phyloP scores from a whole-genome alignment of 345 rosid species.

The Populus davidiana region DNA sequence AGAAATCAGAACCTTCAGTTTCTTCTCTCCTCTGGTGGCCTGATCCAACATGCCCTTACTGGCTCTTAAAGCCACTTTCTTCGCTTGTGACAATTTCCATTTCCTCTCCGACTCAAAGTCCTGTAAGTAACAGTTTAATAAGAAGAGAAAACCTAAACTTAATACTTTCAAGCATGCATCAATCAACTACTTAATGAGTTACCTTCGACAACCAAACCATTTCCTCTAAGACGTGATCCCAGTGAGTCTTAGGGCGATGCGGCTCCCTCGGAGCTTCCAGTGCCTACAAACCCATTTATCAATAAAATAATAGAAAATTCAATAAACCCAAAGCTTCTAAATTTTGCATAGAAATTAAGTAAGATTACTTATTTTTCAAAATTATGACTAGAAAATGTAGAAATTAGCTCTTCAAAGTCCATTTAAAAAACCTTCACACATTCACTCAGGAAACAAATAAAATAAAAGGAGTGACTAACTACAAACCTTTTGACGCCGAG shows the following conservation, averaged over 20 bases:
- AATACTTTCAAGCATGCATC: neutral
- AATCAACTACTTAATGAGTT: conserved; percentile 6
- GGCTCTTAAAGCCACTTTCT: conserved; percentile 90
- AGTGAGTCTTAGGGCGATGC: conserved; percentile 86
- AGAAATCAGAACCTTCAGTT: conserved; percentile 68
- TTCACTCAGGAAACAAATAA: neutral
- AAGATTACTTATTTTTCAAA: neutral
- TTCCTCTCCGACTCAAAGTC: conserved; percentile 98
- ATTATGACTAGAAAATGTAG: neutral
- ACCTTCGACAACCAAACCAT: conserved; percentile 99
- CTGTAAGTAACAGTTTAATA: conserved; percentile 43
- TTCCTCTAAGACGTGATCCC: conserved; percentile 99
- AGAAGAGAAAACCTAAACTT: conserved; percentile 19
- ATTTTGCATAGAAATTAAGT: neutral
- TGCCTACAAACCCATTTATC: conserved; percentile 44
- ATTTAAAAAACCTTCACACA: neutral
- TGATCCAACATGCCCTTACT: conserved; percentile 97
- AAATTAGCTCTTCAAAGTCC: neutral
- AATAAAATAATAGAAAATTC: conserved; percentile 2
- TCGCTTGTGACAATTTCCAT: conserved; percentile 95
- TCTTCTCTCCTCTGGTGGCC: conserved; percentile 88
- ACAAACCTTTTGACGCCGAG: conserved; percentile 83
- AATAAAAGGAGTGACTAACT: neutral
- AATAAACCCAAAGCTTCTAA: neutral
- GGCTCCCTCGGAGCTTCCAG: conserved; percentile 96